Percentiles rank a stretch among this genome's conserved stretches.
Evolutionary conservation across 2,329 filamentous ascomycete species (phyloP).

Genomic region (Fusarium subglutinans): DNA sequence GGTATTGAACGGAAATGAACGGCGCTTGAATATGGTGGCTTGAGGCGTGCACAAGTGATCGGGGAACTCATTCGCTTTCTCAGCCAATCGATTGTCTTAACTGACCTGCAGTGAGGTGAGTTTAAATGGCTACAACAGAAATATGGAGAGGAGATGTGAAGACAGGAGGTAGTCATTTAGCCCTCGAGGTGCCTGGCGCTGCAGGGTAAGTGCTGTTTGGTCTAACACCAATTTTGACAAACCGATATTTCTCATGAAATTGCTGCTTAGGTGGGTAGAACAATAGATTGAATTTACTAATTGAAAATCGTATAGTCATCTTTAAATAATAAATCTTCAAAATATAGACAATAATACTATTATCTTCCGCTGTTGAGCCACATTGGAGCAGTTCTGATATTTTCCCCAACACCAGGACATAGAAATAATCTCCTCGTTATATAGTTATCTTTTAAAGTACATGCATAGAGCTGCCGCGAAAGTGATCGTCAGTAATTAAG

Average conservation of each 20-base stretch:
- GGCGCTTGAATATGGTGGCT: not conserved
- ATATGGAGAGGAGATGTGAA: fast-evolving
- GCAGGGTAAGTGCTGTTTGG: not conserved
- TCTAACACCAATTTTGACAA: not conserved
- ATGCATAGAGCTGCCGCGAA: not conserved
- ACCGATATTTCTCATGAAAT: not conserved
- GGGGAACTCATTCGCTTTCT: not conserved
- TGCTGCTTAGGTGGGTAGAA: too few relatives aligned
- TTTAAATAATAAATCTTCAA: not conserved
- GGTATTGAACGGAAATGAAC: not conserved
- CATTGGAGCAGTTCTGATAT: too few relatives aligned
- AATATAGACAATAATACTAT: too few relatives aligned
- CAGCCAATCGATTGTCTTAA: fast-evolving
- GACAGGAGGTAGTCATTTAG: fast-evolving
- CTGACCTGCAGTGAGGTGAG: fast-evolving
- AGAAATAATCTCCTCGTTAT: fast-evolving
- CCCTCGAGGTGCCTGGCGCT: not conserved
- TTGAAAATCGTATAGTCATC: fast-evolving
- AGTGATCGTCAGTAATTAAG: fast-evolving
- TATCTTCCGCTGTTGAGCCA: too few relatives aligned
- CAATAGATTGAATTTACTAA: fast-evolving
- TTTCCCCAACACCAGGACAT: too few relatives aligned
- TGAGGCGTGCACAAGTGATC: too few relatives aligned
- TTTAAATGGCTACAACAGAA: not conserved
- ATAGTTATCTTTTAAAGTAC: fast-evolving